Conservation (phyloP, 129 eudicot genomes). For the Rutidosis leptorrhynchoides region DNA sequence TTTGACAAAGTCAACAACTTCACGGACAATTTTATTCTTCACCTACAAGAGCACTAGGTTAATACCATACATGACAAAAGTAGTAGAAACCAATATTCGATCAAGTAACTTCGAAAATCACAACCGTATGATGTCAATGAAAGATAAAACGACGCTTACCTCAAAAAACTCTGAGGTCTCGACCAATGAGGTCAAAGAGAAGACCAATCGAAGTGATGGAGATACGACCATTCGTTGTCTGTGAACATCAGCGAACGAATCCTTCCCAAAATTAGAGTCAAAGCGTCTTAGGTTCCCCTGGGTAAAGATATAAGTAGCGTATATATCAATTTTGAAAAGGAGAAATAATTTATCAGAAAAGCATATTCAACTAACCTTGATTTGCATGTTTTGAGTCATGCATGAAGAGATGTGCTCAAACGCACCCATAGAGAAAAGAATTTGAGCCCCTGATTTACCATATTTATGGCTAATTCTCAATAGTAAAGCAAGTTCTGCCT, state of each 20-base stretch:
- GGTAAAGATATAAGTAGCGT: background rate
- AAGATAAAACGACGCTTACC: constrained; percentile 37
- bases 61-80: background rate
- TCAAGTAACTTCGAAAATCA: constrained; percentile 1
- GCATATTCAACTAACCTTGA: constrained; percentile 52
- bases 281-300: constrained; percentile 67
- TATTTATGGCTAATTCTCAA: constrained; percentile 83
- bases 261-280: constrained; percentile 52
- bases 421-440: constrained; percentile 86
- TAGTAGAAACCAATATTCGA: background rate
- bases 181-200: constrained; percentile 57
- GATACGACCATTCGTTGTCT: constrained; percentile 68
- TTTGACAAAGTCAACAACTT: constrained; percentile 80
- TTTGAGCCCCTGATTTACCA: constrained; percentile 90
- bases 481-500: constrained; percentile 78
- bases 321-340: background rate
- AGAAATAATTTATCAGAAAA: background rate
- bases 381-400: constrained; percentile 66
- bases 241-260: constrained; percentile 50
- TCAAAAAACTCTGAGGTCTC: constrained; percentile 28
- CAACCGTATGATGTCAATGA: background rate
- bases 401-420: constrained; percentile 79
- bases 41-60: constrained; percentile 46
- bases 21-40: constrained; percentile 92
- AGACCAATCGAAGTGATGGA: constrained; percentile 79